Evolutionary conservation across 1,284 basidiomycete genomes (phyloP), one percentile per base, ranked within the genome.

Genomic region (Clitocybe nebularis): DNA sequence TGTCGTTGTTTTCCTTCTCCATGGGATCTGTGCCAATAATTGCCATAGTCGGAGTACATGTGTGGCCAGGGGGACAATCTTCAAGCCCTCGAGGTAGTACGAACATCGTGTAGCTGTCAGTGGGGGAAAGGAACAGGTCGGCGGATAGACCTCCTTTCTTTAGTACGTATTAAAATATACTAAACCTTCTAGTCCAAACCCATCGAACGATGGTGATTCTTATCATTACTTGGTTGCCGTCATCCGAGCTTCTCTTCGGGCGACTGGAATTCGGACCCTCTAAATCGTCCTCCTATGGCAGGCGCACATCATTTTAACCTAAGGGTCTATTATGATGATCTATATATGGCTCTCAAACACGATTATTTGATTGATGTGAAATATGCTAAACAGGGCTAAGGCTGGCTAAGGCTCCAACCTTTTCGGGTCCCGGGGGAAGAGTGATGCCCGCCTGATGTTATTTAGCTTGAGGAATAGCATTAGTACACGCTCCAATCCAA

Each of bases 401-500:
- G 17, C 8, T 32, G 13, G 48, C 66, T 64, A 88, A 38, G 85
- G 85, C 53, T 87, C 84, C 47, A 89, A 66, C 45, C 85, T 74
- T 66, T 86, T 89, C 46, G 93, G 93, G 70, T 95, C 93, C 59
- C 93, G 82, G 19, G 96, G 96, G 84, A 99, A 99, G 61, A 98
- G 67, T 37, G 87, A 90, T 16, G 93, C 93, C 40, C 93, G 76
- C 45, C 95, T 80, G 59, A 99, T 96, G 74, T 99, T 98, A 71
- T 89, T 90, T 50, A 96, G 75, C 68, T 93, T 93, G 62, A 95
- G 71, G 77, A 92, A 97, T 51, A 97, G 70, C 92, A 96, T 94
- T 57, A 98, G 69, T 36, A 99, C 93, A 47, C 95, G 87, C 72
- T 99, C 95, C 44, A 99, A 75, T 47, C 93, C 87, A 52, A 90